Conservation (phyloP, 2,329 filamentous ascomycete species). For the Blastomyces percursus region DNA sequence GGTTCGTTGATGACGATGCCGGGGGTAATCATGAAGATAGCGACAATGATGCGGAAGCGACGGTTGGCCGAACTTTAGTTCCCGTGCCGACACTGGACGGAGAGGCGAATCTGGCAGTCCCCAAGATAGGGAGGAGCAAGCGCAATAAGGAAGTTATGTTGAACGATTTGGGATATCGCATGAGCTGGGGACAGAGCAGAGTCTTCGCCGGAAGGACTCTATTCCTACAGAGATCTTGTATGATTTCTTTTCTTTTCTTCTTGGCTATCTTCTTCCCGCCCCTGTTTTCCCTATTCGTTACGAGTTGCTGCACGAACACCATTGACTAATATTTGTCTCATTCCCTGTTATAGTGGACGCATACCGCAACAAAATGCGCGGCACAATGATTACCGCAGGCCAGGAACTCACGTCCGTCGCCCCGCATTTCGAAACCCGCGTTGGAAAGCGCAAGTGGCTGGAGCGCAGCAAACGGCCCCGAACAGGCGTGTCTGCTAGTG, state of each 20-base stretch:
- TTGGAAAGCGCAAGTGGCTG: conserved; percentile 14
- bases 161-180: conserved; percentile 86
- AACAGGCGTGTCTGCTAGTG: not conserved
- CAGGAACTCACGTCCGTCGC: conserved; percentile 63
- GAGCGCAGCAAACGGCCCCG: conserved; percentile 18
- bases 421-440: conserved; percentile 76
- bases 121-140: conserved; percentile 57
- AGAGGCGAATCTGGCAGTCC: conserved; percentile 65
- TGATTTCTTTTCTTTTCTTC: conserved; percentile 36
- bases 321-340: conserved; percentile 9
- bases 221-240: conserved; percentile 83
- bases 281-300: not conserved
- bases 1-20: conserved; percentile 62
- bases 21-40: conserved; percentile 43
- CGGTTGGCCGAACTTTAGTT: conserved; percentile 41
- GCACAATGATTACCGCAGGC: conserved; percentile 65
- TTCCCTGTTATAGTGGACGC: conserved; percentile 58
- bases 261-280: not conserved
- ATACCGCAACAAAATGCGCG: conserved; percentile 83
- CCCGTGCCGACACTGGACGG: conserved; percentile 54
- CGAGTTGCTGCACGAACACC: not conserved
- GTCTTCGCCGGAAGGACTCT: conserved; percentile 78
- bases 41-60: conserved; percentile 24
- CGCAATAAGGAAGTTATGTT: conserved; percentile 76
- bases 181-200: conserved; percentile 93